Evolutionary conservation across 2,329 filamentous ascomycete species (phyloP).

Genomic region (Fusarium neocosmosporiellum): DNA sequence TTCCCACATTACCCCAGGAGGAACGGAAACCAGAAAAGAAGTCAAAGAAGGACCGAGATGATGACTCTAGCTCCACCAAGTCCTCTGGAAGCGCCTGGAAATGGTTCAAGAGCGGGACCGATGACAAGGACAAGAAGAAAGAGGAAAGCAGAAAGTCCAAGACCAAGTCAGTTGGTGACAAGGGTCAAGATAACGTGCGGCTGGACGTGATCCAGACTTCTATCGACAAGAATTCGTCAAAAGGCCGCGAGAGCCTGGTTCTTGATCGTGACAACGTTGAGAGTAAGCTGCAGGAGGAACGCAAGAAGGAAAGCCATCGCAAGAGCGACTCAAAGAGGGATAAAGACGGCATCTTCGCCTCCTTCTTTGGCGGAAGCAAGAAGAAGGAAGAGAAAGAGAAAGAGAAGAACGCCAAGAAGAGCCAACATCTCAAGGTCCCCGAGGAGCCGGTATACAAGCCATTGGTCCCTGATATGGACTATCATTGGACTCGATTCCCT

Average conservation of each 20-base stretch:
- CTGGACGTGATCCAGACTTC: constrained; percentile 89
- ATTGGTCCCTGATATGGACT: constrained; percentile 89
- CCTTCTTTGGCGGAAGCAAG: constrained; percentile 90
- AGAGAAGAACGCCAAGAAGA: constrained; percentile 79
- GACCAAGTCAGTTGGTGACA: constrained; percentile 66
- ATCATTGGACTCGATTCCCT: constrained; percentile 94
- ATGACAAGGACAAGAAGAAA: constrained; percentile 71
- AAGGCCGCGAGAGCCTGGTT: constrained; percentile 84
- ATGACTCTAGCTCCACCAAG: constrained; percentile 68
- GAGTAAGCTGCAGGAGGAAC: constrained; percentile 79
- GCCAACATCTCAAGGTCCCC: constrained; percentile 78
- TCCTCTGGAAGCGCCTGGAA: constrained; percentile 79
- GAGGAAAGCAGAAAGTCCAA: constrained; percentile 76
- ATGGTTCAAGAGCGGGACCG: constrained; percentile 83
- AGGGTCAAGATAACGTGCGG: constrained; percentile 80
- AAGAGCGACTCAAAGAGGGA: constrained; percentile 88
- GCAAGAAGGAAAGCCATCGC: constrained; percentile 81
- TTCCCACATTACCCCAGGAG: constrained; percentile 76
- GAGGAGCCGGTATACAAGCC: constrained; percentile 80
- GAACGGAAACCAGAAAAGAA: constrained; percentile 82
- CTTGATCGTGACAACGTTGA: constrained; percentile 82
- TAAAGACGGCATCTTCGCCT: constrained; percentile 93
- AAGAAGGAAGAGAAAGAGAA: constrained; percentile 86
- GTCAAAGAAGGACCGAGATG: constrained; percentile 77
- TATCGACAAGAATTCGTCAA: constrained; percentile 74